Conservation (phyloP, 352 stramenopile species). For the Phytophthora pluvialis region DNA sequence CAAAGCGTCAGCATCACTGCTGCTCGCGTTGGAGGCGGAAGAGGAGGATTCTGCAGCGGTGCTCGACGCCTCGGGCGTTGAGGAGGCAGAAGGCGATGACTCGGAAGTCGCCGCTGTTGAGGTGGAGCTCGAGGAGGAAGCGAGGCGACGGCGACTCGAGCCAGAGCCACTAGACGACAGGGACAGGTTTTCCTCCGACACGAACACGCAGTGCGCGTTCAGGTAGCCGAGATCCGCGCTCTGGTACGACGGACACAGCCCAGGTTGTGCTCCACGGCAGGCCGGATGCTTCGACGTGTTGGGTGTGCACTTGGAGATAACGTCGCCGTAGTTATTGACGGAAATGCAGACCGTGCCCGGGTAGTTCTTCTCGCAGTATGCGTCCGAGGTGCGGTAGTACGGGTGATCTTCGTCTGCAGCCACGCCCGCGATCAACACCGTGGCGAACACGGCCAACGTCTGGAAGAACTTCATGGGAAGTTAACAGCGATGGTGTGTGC, state of each 20-base stretch:
- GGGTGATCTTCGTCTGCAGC: conserved; percentile 36
- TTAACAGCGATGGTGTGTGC: background rate
- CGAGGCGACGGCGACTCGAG: conserved; percentile 24
- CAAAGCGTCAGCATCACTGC: conserved; percentile 39
- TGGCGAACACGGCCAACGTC: conserved; percentile 42
- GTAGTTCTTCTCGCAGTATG: conserved; percentile 74
- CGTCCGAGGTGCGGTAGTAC: conserved; percentile 72
- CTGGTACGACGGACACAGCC: conserved; percentile 84
- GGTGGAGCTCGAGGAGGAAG: conserved; percentile 18
- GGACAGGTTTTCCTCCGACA: conserved; percentile 58
- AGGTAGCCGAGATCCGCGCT: conserved; percentile 71
- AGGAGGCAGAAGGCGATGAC: conserved; percentile 10
- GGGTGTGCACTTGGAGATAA: conserved; percentile 80
- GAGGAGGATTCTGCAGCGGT: conserved; percentile 15
- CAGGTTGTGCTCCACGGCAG: conserved; percentile 72
- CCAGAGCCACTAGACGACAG: conserved; percentile 30
- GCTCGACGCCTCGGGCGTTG: background rate
- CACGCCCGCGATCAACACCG: conserved; percentile 34
- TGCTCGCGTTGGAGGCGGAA: conserved; percentile 25
- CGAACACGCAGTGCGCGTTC: conserved; percentile 86
- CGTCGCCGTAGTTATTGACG: conserved; percentile 78
- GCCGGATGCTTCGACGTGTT: conserved; percentile 77
- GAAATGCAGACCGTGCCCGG: conserved; percentile 77
- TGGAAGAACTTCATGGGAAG: conserved; percentile 51
- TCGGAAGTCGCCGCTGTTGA: conserved; percentile 18